Percentiles rank a stretch among this genome's conserved stretches.
Evolutionary conservation across 225 moss, liverwort and hornwort genomes (phyloP).

Genomic region (Rhytidiadelphus loreus): DNA sequence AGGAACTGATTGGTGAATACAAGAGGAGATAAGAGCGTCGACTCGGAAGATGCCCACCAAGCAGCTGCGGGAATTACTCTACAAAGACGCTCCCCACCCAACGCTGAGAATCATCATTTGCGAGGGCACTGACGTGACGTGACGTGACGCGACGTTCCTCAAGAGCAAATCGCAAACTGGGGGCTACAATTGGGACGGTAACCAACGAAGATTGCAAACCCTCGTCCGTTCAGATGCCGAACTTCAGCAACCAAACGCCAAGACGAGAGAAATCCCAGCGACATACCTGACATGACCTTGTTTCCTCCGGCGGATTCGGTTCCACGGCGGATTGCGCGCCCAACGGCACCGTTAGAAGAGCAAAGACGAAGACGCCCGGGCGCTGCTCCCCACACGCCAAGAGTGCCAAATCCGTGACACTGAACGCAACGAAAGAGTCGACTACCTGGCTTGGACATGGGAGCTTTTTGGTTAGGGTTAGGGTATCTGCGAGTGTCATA

Average conservation of each 20-base stretch:
- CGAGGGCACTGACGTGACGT: not conserved
- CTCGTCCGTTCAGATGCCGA: not conserved
- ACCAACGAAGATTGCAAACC: not conserved
- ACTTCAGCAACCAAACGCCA: not conserved
- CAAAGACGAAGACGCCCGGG: not conserved
- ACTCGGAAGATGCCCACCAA: not conserved
- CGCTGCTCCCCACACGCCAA: not conserved
- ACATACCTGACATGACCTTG: not conserved
- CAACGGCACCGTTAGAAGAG: not conserved
- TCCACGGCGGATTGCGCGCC: not conserved
- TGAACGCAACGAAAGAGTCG: not conserved
- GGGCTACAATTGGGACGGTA: not conserved
- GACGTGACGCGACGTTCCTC: not conserved
- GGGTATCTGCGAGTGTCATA: constrained; percentile 2
- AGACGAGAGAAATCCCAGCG: not conserved
- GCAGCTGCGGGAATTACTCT: not conserved
- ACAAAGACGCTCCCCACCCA: not conserved
- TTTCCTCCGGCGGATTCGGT: not conserved
- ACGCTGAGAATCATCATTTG: not conserved
- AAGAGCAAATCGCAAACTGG: not conserved
- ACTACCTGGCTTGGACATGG: not conserved
- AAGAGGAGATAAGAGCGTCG: not conserved
- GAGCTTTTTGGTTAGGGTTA: constrained; percentile 12
- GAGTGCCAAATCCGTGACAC: not conserved
- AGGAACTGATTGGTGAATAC: not conserved